phyloP scores from a whole-genome alignment of 345 rosid species.

The Leavenworthia alabamica region DNA sequence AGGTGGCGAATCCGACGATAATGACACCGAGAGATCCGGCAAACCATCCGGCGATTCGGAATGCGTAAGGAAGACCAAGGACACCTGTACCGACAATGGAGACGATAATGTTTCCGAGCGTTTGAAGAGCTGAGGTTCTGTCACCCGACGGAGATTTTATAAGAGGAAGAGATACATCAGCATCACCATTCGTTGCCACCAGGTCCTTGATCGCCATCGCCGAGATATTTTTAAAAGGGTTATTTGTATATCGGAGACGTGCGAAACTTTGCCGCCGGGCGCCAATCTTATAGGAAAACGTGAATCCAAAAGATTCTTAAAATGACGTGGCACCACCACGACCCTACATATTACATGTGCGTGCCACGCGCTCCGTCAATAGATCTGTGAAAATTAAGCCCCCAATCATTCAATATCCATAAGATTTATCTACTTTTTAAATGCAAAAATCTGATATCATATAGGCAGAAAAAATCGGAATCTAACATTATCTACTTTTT shows the following conservation, averaged over 20 bases:
- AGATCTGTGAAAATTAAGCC: too few relatives aligned
- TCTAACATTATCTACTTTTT: too few relatives aligned
- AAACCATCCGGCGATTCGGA: constrained; percentile 84
- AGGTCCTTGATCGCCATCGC: too few relatives aligned
- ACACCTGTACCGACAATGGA: constrained; percentile 92
- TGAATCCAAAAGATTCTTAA: neutral
- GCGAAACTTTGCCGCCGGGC: constrained; percentile 10
- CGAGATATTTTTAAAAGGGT: too few relatives aligned
- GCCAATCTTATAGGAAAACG: neutral
- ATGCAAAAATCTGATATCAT: too few relatives aligned
- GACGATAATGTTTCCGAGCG: constrained; percentile 81
- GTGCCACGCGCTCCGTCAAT: too few relatives aligned
- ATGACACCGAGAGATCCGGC: constrained; percentile 64
- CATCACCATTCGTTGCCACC: constrained; percentile 7
- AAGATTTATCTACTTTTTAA: too few relatives aligned
- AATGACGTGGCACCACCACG: too few relatives aligned
- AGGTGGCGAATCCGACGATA: constrained; percentile 58
- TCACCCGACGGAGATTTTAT: constrained; percentile 34
- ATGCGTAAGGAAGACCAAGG: constrained; percentile 85
- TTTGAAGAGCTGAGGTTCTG: constrained; percentile 59
- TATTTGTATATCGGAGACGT: too few relatives aligned
- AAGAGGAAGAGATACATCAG: constrained; percentile 39
- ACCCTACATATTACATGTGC: too few relatives aligned
- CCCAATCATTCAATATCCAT: too few relatives aligned
- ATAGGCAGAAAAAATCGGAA: too few relatives aligned